A percentile compares a stretch with the other conserved stretches of the same genome.
Conservation (phyloP, 768 basidiomycete species). For the Pisolithus microcarpus region DNA sequence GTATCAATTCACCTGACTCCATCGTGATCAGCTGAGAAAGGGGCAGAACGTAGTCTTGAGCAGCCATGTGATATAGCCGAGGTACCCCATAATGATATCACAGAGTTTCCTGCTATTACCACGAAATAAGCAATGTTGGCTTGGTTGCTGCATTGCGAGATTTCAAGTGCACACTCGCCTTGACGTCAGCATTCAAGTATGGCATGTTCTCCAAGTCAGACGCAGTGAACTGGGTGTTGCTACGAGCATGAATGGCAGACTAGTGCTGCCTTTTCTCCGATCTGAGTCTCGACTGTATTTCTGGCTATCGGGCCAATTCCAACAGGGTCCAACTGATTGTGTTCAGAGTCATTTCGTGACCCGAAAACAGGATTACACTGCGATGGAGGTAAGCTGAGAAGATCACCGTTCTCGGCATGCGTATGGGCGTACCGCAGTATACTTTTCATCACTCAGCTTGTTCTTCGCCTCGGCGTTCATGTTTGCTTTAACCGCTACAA, state of each 20-base stretch:
- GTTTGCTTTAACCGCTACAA: conserved; percentile 20
- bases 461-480: conserved; percentile 20
- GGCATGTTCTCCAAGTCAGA: conserved; percentile 45
- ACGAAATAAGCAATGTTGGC: not conserved
- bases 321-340: conserved; percentile 55
- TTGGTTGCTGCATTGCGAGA: not conserved
- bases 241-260: conserved; percentile 26
- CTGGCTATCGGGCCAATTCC: conserved; percentile 51
- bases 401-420: not conserved
- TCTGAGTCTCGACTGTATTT: conserved; percentile 57
- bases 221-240: conserved; percentile 32
- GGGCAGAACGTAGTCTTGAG: conserved; percentile 50
- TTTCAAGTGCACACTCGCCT: conserved; percentile 22
- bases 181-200: conserved; percentile 38
- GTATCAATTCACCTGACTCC: conserved; percentile 36
- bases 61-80: conserved; percentile 44
- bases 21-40: conserved; percentile 47
- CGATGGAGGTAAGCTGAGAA: not conserved
- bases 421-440: not conserved
- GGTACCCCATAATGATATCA: conserved; percentile 45
- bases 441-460: conserved; percentile 14
- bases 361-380: conserved; percentile 42
- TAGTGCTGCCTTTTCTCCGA: conserved; percentile 38
- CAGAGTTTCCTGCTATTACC: conserved; percentile 34
- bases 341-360: conserved; percentile 58